A percentile compares a stretch with the other conserved stretches of the same genome.
phyloP scores from a whole-genome alignment of 2,329 filamentous ascomycete species.

The Colletotrichum chrysophilum region DNA sequence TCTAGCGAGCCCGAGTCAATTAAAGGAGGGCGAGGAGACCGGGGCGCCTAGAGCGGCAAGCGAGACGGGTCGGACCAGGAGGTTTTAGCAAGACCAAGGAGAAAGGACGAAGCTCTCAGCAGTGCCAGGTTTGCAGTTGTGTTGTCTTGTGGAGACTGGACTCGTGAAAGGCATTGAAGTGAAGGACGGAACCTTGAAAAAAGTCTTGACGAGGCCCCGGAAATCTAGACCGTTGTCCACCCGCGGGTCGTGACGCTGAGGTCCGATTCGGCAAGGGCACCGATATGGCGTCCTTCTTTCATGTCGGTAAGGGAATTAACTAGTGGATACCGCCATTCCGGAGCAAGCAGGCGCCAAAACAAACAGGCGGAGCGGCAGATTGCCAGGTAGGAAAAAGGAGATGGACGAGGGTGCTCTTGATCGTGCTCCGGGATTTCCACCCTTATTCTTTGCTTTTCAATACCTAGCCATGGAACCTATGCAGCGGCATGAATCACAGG shows the following conservation, averaged over 20 bases:
- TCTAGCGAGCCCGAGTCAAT: background rate
- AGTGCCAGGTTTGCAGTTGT: background rate
- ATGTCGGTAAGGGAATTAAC: conserved; percentile 15
- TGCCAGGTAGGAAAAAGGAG: background rate
- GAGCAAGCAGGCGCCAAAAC: background rate
- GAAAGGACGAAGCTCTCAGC: background rate
- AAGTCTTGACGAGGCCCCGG: background rate
- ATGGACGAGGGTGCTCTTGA: background rate
- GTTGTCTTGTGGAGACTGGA: background rate
- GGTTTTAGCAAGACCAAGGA: background rate
- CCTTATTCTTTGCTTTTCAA: background rate
- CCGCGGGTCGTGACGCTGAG: background rate
- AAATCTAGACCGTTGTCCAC: background rate
- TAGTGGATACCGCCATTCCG: conserved; percentile 17
- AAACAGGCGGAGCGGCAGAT: conserved; percentile 12
- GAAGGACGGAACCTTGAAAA: background rate
- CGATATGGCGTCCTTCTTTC: conserved; percentile 3
- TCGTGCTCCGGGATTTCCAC: background rate
- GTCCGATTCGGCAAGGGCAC: conserved; percentile 15
- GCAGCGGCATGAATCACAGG: background rate
- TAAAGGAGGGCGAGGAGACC: background rate
- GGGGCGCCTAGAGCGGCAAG: background rate
- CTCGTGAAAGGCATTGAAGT: too few relatives aligned
- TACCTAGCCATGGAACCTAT: background rate
- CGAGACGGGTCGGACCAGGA: background rate